Base-by-base conservation (phyloP, 441 rosid genomes). In the Gossypium aridum region DNA sequence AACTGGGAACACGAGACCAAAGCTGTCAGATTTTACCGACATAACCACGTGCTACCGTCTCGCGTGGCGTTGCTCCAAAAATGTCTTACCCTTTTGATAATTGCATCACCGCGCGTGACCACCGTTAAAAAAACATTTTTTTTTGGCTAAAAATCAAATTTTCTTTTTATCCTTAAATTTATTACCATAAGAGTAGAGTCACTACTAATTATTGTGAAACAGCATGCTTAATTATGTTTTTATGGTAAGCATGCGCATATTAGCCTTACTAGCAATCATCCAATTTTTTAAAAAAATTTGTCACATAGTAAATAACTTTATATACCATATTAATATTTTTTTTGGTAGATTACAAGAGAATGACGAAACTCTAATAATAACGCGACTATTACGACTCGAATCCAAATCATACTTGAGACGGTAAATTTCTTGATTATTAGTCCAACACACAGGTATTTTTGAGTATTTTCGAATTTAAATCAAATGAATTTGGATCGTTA, bases 1-100 rank as follows among this genome's bases (percentile, higher is more conserved):
- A 25, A 25, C 5, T 19, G 10, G 70, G 39, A 39, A 10, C 0
- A 1, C 25, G 10, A 14, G 5, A 39, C 12, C 14, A 22, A 19
- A 64, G 49, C 0, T 67, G 81, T 62, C 80, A 63, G 64, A 53
- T 56, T 61, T 62, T 23, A 4, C 81, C 43, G 79, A 76, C 82
- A 77, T 0, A 1, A 65, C 55, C 84, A 84, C 81, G 79, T 81
- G 81, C 84, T 81, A 14, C 57, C 22, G 26, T 61, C 45, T 77
- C 72, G 73, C 73, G 64, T 78, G 83, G 65, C 45, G 4, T 56
- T 20, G 62, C 2, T 56, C 31, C 55, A 1, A 5, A 34, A 22
- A 45, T 13, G 8, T 7, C 1, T 22, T 43, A 0, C 7, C 4
- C 3, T 22, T 64, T 64, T 0, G 17, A 43, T 43, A 20, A 65